Evolutionary conservation across 805 yeast species (phyloP).

Genomic region (Candida alai): DNA sequence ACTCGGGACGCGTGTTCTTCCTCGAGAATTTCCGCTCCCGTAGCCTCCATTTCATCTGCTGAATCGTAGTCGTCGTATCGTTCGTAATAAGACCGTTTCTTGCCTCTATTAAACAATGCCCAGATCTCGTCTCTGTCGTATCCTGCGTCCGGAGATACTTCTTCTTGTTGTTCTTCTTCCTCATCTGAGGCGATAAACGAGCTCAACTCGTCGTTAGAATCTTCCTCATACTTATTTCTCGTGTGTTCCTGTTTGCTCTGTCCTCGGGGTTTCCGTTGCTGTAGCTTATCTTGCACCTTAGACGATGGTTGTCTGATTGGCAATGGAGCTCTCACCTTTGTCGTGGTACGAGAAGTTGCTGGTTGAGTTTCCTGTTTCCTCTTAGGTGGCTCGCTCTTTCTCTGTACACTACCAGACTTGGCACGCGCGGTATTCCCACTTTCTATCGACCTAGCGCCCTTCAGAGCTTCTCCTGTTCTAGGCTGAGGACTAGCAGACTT

Average conservation of each 20-base stretch:
- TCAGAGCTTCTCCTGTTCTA: no score
- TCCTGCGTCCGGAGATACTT: conserved; percentile 37
- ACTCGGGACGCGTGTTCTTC: conserved; percentile 73
- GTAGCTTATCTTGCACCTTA: conserved; percentile 45
- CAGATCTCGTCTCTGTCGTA: conserved; percentile 86
- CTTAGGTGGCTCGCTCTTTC: neutral
- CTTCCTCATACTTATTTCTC: conserved; percentile 16
- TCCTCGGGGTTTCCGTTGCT: conserved; percentile 22
- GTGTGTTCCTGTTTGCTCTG: conserved; percentile 5
- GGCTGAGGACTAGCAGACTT: no score
- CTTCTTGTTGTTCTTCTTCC: conserved; percentile 36
- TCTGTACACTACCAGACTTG: no score
- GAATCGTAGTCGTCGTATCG: conserved; percentile 43
- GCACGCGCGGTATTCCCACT: no score
- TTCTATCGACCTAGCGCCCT: no score
- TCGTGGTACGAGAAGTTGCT: conserved; percentile 1
- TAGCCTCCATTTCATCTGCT: conserved; percentile 87
- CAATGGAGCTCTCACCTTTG: conserved; percentile 20
- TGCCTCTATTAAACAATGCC: conserved; percentile 74
- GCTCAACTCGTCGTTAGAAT: conserved; percentile 43
- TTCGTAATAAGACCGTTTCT: conserved; percentile 43
- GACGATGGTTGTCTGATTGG: conserved; percentile 58
- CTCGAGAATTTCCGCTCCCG: conserved; percentile 80
- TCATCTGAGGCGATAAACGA: conserved; percentile 58
- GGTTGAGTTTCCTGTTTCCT: neutral